These are phyloP conservation scores for Acacia pycnantha DNA, from an alignment of 331 rosid species.

Conservation along the genomic window DNA sequence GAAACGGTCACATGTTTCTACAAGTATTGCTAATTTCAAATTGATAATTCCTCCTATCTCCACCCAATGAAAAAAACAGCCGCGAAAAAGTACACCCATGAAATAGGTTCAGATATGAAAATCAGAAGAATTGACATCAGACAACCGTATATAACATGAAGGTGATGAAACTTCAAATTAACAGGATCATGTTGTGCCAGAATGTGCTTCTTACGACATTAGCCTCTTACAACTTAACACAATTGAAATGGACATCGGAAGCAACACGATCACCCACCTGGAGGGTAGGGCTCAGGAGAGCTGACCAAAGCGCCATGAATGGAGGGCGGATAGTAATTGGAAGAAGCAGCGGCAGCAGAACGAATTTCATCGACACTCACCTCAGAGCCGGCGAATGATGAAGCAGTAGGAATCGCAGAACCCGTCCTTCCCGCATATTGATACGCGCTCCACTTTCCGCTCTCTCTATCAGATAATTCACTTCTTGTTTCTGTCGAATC, in stretches of 20 bases:
- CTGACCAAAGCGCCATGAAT: slow-evolving; percentile 71
- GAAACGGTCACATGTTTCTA: no score
- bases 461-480: slow-evolving; percentile 54
- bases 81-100: neutral
- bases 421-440: slow-evolving; percentile 69
- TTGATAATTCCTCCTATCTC: no score
- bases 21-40: no score
- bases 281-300: slow-evolving; percentile 59
- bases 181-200: neutral
- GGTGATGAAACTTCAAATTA: neutral
- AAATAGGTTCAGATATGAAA: neutral
- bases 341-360: slow-evolving; percentile 65
- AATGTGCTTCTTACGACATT: neutral
- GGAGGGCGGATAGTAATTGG: slow-evolving; percentile 78
- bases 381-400: slow-evolving; percentile 57
- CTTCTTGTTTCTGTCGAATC: slow-evolving; percentile 44
- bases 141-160: neutral
- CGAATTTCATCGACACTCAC: slow-evolving; percentile 93
- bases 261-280: slow-evolving; percentile 43
- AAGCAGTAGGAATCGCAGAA: slow-evolving; percentile 60
- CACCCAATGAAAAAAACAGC: no score
- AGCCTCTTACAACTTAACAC: slow-evolving; percentile 4
- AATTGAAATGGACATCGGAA: slow-evolving; percentile 21
- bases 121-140: neutral
- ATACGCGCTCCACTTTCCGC: slow-evolving; percentile 65